Evolutionary conservation across 345 rosid genomes (phyloP), one percentile per base, ranked within the genome.

Genomic region (Ricinus communis): DNA sequence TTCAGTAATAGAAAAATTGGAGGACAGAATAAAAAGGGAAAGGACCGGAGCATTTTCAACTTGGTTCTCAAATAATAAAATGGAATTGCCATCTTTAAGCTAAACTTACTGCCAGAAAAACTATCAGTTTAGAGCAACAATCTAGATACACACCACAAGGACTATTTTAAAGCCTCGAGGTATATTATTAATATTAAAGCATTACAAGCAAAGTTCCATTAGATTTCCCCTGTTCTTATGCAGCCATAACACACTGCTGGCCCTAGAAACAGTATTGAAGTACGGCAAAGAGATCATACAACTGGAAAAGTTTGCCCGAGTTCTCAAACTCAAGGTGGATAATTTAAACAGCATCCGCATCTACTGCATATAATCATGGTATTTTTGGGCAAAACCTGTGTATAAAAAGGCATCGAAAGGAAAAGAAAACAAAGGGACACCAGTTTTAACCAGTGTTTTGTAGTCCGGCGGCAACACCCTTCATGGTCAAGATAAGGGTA

Each of bases 401-500:
- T 33, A 36, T 12, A 58, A 5, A 63, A 56, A 10, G 19, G 21
- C 13, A 18, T 1, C 18, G 56, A 28, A 46, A 14, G 27, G 31
- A 58, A 66, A 57, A 47, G 24, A 43, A 12, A 38, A 33, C 12
- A 10, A 33, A 24, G 12, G 36, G 18, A 27, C 27, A 24, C 15
- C 47, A 21, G 27, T n/a, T 72, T 74, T 85, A 96, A 78, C 99
- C 98, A 4, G 99, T 96, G 85, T 93, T 96, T 81, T 93, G 98
- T 81, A 93, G 28, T 66, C 98, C 97, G 0, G 98, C 98, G 21
- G 98, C 97, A 71, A 96, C 84, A 73, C 99, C 99, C 83, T 96
- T 96, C 97, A 96, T 91, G 73, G 98, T 96, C 82, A 96, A 80
- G 83, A 96, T 93, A 62, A 96, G 96, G 63, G 99, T 93, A 82